phyloP scores from a whole-genome alignment of 129 eudicot genomes.

The Escallonia herrerae region DNA sequence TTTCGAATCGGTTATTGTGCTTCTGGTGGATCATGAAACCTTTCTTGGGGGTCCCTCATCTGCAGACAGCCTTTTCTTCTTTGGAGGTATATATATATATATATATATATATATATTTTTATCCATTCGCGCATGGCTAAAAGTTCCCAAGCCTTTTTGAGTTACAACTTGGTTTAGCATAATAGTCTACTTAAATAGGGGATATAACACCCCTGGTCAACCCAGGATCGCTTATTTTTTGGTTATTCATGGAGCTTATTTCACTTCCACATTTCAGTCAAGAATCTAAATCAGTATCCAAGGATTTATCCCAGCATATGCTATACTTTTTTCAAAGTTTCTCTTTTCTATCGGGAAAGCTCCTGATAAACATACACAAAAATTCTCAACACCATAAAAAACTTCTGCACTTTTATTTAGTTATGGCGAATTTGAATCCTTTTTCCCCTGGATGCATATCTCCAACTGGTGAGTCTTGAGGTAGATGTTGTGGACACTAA shows the following conservation, averaged over 20 bases:
- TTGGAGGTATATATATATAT: conserved; percentile 50
- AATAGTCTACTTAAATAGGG: not conserved
- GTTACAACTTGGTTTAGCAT: not conserved
- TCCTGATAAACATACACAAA: not conserved
- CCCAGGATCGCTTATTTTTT: not conserved
- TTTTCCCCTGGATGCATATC: too few species aligned
- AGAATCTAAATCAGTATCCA: not conserved
- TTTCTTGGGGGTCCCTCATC: conserved; percentile 40
- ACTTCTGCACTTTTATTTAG: too few species aligned
- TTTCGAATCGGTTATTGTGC: conserved; percentile 42
- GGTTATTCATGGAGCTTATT: not conserved
- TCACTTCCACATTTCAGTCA: not conserved
- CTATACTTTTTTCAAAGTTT: not conserved
- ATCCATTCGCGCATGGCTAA: not conserved
- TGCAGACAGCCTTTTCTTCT: conserved; percentile 49
- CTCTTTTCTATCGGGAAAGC: conserved; percentile 7
- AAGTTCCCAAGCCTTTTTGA: not conserved
- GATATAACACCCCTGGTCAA: not conserved
- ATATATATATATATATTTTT: too few species aligned
- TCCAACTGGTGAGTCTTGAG: too few species aligned
- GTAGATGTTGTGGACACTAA: too few species aligned
- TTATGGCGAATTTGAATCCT: too few species aligned
- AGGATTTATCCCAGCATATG: not conserved
- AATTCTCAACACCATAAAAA: too few species aligned
- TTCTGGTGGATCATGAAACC: conserved; percentile 70